Conservation (phyloP, 2,329 filamentous ascomycete species). For the Cytospora piceae region DNA sequence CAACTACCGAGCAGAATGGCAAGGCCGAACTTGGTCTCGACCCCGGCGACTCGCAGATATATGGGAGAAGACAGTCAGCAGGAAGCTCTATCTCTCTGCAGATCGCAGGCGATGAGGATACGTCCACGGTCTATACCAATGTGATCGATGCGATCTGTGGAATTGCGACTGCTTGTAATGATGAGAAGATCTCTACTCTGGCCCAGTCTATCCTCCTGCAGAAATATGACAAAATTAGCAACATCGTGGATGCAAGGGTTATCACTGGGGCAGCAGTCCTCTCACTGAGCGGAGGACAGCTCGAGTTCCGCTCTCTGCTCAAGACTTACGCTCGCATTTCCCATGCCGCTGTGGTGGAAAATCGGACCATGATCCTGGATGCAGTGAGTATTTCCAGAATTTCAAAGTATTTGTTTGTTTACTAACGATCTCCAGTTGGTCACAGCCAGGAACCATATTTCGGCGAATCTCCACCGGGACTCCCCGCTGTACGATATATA, state of each 20-base stretch:
- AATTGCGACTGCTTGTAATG: constrained; percentile 79
- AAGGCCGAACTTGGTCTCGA: constrained; percentile 42
- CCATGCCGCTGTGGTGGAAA: constrained; percentile 71
- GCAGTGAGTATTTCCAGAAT: constrained; percentile 60
- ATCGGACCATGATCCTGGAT: constrained; percentile 67
- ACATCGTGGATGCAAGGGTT: constrained; percentile 80
- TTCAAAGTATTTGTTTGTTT: neutral
- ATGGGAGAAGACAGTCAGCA: constrained; percentile 60
- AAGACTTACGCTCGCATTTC: constrained; percentile 80
- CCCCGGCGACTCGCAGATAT: constrained; percentile 48
- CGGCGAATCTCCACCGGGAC: constrained; percentile 66
- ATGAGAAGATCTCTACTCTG: constrained; percentile 90
- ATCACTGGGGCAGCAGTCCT: constrained; percentile 80
- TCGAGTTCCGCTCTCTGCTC: constrained; percentile 84
- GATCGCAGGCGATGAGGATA: constrained; percentile 77
- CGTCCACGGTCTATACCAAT: constrained; percentile 75
- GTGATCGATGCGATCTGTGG: constrained; percentile 94
- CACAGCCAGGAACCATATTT: constrained; percentile 79
- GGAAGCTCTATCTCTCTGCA: constrained; percentile 82
- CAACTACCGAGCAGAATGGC: constrained; percentile 56
- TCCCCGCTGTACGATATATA: constrained; percentile 84
- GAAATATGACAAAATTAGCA: constrained; percentile 85
- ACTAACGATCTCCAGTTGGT: constrained; percentile 54
- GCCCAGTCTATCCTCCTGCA: constrained; percentile 97
- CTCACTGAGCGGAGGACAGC: constrained; percentile 74